These are phyloP conservation scores for Smallanthus sonchifolius DNA, from an alignment of 129 eudicot genomes.

Conservation along the genomic window DNA sequence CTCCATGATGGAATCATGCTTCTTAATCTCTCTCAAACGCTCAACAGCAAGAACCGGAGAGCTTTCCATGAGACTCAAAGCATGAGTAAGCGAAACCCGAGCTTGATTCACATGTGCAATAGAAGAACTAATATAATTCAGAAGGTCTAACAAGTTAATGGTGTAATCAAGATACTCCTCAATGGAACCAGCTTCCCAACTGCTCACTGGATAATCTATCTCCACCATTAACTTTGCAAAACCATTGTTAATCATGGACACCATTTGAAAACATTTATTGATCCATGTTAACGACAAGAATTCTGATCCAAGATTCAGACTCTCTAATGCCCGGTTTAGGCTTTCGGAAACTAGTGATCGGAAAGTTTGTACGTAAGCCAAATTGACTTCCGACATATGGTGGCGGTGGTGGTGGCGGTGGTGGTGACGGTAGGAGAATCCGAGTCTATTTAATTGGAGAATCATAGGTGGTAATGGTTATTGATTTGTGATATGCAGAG, in stretches of 20 bases:
- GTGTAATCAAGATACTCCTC: constrained; percentile 62
- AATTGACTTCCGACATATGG: constrained; percentile 18
- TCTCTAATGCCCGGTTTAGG: constrained; percentile 16
- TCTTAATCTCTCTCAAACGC: constrained; percentile 17
- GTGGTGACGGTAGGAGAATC: constrained; percentile 21
- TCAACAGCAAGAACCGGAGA: constrained; percentile 16
- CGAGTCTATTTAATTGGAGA: constrained; percentile 31
- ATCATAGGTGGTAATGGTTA: constrained; percentile 36
- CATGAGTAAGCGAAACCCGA: constrained; percentile 39
- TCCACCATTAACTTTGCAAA: constrained; percentile 55
- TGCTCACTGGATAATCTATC: constrained; percentile 53
- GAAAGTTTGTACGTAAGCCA: constrained; percentile 41
- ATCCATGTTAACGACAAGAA: constrained; percentile 46
- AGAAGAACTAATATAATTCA: constrained; percentile 46
- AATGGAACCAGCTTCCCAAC: constrained; percentile 43
- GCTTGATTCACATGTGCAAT: constrained; percentile 48
- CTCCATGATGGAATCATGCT: constrained; percentile 21
- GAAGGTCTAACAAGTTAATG: constrained; percentile 44
- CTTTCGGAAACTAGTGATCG: constrained; percentile 32
- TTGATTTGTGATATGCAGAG: too few relatives aligned
- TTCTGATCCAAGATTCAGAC: constrained; percentile 33
- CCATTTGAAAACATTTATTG: constrained; percentile 38
- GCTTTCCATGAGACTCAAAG: constrained; percentile 29
- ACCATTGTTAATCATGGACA: constrained; percentile 39
- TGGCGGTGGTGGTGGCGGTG: constrained; percentile 12